These are phyloP conservation scores for Trichocomaceae sp. DNA, from an alignment of 2,329 filamentous ascomycete species.

Conservation along the genomic window DNA sequence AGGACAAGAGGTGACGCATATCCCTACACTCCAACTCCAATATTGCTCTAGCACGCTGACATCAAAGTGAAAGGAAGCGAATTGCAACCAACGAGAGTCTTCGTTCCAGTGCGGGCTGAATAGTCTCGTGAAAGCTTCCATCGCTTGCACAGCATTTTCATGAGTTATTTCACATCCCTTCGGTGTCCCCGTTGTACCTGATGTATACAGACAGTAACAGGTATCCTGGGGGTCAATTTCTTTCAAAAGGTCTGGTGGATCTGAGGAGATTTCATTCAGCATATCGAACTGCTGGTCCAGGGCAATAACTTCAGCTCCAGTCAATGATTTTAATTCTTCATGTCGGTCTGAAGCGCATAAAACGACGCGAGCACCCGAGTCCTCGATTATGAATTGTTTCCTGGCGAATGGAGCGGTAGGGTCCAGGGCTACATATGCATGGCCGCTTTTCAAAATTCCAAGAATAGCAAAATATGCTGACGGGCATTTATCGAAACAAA, in stretches of 20 bases:
- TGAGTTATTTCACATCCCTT: slow-evolving; percentile 88
- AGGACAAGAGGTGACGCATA: slow-evolving; percentile 73
- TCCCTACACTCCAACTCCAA: slow-evolving; percentile 90
- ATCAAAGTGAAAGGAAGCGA: slow-evolving; percentile 91
- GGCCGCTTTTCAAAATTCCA: slow-evolving; percentile 75
- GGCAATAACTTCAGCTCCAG: slow-evolving; percentile 38
- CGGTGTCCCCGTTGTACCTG: slow-evolving; percentile 76
- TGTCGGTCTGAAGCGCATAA: slow-evolving; percentile 50
- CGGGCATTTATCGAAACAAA: slow-evolving; percentile 79
- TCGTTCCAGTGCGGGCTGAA: slow-evolving; percentile 69
- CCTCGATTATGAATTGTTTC: slow-evolving; percentile 70
- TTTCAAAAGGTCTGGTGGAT: slow-evolving; percentile 30
- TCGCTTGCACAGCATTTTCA: slow-evolving; percentile 79
- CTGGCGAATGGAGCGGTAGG: slow-evolving; percentile 63
- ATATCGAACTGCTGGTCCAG: slow-evolving; percentile 36
- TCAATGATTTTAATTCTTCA: slow-evolving; percentile 30
- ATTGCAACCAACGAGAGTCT: slow-evolving; percentile 78
- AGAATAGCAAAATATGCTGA: slow-evolving; percentile 78
- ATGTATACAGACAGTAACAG: slow-evolving; percentile 82
- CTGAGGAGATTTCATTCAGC: slow-evolving; percentile 29
- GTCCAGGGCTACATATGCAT: slow-evolving; percentile 74
- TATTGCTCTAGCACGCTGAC: slow-evolving; percentile 91
- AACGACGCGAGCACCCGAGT: slow-evolving; percentile 61
- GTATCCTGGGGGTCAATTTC: slow-evolving; percentile 48
- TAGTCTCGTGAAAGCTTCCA: slow-evolving; percentile 75